Percentiles rank a stretch among this genome's conserved stretches.
Evolutionary conservation across 495 filamentous ascomycete genomes (phyloP).

Genomic region (Astrothelium macrocarpum): DNA sequence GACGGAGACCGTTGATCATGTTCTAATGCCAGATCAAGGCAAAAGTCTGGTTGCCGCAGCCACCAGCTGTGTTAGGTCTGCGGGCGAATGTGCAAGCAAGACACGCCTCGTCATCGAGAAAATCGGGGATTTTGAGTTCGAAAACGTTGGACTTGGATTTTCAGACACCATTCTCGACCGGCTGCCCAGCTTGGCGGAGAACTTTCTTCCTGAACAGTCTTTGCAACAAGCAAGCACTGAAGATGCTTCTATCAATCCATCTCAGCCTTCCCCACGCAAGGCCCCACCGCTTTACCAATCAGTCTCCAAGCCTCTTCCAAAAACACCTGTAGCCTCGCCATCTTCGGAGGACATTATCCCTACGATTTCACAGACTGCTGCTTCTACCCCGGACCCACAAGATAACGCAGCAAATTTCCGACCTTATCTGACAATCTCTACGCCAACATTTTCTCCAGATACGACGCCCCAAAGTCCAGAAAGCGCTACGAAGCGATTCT

Average conservation of each 20-base stretch:
- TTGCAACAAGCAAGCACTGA: neutral
- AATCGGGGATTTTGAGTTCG: conserved; percentile 89
- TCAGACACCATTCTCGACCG: conserved; percentile 25
- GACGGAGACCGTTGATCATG: conserved; percentile 54
- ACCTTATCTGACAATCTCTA: conserved; percentile 30
- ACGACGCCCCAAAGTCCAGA: conserved; percentile 22
- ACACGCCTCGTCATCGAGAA: conserved; percentile 77
- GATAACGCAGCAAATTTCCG: conserved; percentile 17
- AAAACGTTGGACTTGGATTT: conserved; percentile 31
- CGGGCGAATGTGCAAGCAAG: conserved; percentile 82
- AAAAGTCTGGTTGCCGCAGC: conserved; percentile 69
- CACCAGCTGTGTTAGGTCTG: conserved; percentile 79
- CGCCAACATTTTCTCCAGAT: conserved; percentile 32
- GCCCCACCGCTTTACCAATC: conserved; percentile 21
- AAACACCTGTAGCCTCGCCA: conserved; percentile 22
- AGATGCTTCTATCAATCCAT: conserved; percentile 4
- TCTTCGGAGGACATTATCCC: neutral
- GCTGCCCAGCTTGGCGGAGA: neutral
- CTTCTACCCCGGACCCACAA: neutral
- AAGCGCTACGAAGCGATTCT: conserved; percentile 20
- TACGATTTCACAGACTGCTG: neutral
- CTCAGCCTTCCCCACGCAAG: conserved; percentile 11
- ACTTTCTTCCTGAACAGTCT: neutral
- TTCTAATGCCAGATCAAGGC: conserved; percentile 74
- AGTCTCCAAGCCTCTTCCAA: conserved; percentile 27